Conservation (phyloP, 1,284 basidiomycete species). For the Moesziomyces sp. region DNA sequence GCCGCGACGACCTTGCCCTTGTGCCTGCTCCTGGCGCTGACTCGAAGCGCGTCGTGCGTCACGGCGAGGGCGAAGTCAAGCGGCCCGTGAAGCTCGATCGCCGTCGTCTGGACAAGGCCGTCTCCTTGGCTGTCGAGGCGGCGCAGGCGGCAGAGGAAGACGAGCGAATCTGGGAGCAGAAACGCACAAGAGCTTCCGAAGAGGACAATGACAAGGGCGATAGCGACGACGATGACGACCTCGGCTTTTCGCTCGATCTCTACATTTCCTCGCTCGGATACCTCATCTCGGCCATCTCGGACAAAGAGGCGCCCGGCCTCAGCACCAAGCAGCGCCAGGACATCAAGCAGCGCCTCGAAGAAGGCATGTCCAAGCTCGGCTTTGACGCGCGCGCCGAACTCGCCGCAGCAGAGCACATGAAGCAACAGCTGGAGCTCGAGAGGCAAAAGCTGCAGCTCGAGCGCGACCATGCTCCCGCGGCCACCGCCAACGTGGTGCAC, state of each 20-base stretch:
- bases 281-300: conserved; percentile 50
- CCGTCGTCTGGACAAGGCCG: conserved; percentile 49
- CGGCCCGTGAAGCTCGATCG: conserved; percentile 44
- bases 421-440: conserved; percentile 37
- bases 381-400: conserved; percentile 43
- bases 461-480: conserved; percentile 3
- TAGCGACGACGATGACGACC: conserved; percentile 32
- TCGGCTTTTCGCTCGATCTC: conserved; percentile 50
- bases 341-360: conserved; percentile 34
- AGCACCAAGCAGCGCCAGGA: conserved; percentile 38
- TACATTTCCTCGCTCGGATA: conserved; percentile 54
- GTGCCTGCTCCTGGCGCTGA: conserved; percentile 2
- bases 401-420: conserved; percentile 27
- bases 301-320: conserved; percentile 36
- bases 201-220: conserved; percentile 1
- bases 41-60: not conserved
- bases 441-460: conserved; percentile 22
- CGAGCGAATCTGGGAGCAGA: conserved; percentile 39
- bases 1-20: conserved; percentile 10
- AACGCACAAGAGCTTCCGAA: conserved; percentile 1
- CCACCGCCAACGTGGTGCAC: conserved; percentile 25
- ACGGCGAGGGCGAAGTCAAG: conserved; percentile 1
- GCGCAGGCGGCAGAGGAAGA: conserved; percentile 53
- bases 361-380: conserved; percentile 44
- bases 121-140: conserved; percentile 51